Evolutionary conservation across 345 rosid species (phyloP).

Genomic region (Populus davidiana): DNA sequence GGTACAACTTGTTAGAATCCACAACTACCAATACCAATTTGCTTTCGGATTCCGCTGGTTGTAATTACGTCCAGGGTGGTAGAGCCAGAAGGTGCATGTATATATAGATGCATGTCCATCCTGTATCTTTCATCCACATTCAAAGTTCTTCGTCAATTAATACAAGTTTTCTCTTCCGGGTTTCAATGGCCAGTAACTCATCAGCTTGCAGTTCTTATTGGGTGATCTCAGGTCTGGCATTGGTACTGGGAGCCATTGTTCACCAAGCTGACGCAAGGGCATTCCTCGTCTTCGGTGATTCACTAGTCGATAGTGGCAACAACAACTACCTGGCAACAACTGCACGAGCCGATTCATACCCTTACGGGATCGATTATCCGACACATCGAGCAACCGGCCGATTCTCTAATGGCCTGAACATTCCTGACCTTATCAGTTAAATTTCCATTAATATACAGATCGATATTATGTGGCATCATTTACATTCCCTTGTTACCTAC

Average conservation of each 20-base stretch:
- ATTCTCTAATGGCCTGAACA: slow-evolving; percentile 72
- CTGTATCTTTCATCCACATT: background rate
- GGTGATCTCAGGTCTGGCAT: background rate
- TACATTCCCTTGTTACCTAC: background rate
- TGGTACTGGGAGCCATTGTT: slow-evolving; percentile 7
- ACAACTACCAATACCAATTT: background rate
- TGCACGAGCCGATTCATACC: slow-evolving; percentile 70
- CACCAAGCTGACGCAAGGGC: slow-evolving; percentile 51
- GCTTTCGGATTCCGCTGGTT: background rate
- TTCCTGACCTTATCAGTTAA: slow-evolving; percentile 67
- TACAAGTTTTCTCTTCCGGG: background rate
- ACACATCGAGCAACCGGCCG: slow-evolving; percentile 61
- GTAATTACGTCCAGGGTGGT: background rate
- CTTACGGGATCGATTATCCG: slow-evolving; percentile 74
- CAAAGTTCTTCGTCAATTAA: background rate
- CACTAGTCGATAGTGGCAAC: slow-evolving; percentile 77
- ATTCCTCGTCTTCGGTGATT: slow-evolving; percentile 78
- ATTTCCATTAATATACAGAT: background rate
- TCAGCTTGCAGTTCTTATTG: background rate
- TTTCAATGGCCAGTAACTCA: background rate
- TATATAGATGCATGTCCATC: background rate
- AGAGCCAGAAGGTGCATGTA: background rate
- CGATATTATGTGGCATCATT: background rate
- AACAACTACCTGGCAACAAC: slow-evolving; percentile 67
- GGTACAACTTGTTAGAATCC: background rate